These are phyloP conservation scores for Colletotrichum higginsianum DNA, from an alignment of 2,329 filamentous ascomycete species.

Conservation along the genomic window DNA sequence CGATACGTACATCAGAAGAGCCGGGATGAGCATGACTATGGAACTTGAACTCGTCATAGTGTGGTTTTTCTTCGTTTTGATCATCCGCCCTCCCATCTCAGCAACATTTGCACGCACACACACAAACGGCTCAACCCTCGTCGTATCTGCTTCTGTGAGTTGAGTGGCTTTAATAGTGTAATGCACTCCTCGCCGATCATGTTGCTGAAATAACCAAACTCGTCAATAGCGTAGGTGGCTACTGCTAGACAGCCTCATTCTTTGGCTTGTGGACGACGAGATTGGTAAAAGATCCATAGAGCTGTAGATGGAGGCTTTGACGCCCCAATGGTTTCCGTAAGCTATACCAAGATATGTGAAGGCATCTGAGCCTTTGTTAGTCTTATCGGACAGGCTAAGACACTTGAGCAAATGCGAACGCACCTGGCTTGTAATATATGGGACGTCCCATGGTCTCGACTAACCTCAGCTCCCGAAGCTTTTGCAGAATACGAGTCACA, in stretches of 20 bases:
- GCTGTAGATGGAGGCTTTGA: slow-evolving; percentile 72
- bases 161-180: neutral
- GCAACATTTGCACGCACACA: no score
- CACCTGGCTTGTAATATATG: slow-evolving; percentile 86
- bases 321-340: slow-evolving; percentile 72
- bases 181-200: neutral
- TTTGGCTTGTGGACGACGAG: neutral
- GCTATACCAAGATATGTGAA: slow-evolving; percentile 77
- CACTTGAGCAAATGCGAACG: slow-evolving; percentile 48
- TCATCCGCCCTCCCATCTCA: neutral
- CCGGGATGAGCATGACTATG: neutral
- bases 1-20: neutral
- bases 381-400: neutral
- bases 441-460: slow-evolving; percentile 61
- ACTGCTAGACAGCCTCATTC: neutral
- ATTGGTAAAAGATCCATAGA: slow-evolving; percentile 58
- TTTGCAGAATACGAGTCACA: slow-evolving; percentile 76
- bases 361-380: slow-evolving; percentile 65
- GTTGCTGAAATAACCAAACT: neutral
- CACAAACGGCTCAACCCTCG: neutral
- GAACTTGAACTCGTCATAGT: neutral
- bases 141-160: neutral
- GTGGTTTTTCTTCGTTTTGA: no score
- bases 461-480: slow-evolving; percentile 74
- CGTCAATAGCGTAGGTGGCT: neutral